These are phyloP conservation scores for Venturia effusa DNA, from an alignment of 2,329 filamentous ascomycete species.

Conservation along the genomic window DNA sequence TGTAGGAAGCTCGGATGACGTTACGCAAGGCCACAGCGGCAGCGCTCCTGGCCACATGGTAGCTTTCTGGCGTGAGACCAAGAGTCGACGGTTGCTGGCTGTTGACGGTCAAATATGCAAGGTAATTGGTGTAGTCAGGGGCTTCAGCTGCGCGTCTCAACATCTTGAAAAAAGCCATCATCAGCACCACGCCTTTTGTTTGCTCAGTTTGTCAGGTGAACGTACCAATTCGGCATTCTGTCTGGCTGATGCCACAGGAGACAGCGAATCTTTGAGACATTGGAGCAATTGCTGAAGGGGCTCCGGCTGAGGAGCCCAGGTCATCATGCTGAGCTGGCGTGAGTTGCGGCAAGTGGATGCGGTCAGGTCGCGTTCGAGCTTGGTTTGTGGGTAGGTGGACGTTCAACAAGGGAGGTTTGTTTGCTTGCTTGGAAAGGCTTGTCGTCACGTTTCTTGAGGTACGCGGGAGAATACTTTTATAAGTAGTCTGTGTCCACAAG, in stretches of 20 bases:
- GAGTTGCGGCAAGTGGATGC: neutral
- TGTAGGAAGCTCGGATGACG: slow-evolving; percentile 67
- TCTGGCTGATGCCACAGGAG: slow-evolving; percentile 67
- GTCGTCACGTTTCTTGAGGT: neutral
- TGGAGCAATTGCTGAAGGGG: slow-evolving; percentile 80
- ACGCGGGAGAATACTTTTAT: neutral
- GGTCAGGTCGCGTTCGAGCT: neutral
- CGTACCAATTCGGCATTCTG: slow-evolving; percentile 83
- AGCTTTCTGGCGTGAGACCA: slow-evolving; percentile 47
- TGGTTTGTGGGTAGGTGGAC: neutral
- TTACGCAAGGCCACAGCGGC: slow-evolving; percentile 96
- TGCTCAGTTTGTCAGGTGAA: slow-evolving; percentile 16
- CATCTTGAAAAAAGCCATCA: slow-evolving; percentile 51
- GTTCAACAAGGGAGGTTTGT: neutral
- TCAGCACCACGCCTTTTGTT: neutral
- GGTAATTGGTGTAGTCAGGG: slow-evolving; percentile 94
- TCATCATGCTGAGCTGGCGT: slow-evolving; percentile 43
- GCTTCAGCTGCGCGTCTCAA: slow-evolving; percentile 78
- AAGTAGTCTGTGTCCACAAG: neutral
- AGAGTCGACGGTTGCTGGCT: slow-evolving; percentile 50
- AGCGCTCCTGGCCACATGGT: slow-evolving; percentile 70
- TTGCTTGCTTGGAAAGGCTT: neutral
- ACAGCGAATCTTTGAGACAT: slow-evolving; percentile 86
- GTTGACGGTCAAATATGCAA: slow-evolving; percentile 80
- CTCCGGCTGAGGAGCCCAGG: slow-evolving; percentile 85